Base-by-base conservation (phyloP, 129 eudicot species). In the Chrysanthemum lavandulifolium region DNA sequence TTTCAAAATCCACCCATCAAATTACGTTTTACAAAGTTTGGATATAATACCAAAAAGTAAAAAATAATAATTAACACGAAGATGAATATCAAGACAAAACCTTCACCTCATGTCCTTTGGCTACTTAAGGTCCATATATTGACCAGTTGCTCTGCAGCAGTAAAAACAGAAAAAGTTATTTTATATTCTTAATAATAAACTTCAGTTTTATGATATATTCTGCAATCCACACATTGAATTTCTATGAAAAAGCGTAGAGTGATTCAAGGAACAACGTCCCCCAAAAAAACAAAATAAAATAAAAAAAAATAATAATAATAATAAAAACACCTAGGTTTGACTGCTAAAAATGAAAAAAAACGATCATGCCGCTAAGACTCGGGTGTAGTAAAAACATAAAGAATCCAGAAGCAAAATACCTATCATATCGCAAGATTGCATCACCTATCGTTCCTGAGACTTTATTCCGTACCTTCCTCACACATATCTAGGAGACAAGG, bases 381-480 rank as follows among this genome's bases (percentile, higher is more conserved):
- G 15, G 65, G 36, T 62, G 18, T 50, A 40, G 21, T 29, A 33
- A 72, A 16, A 63, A 18, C 15, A 13, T 68, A 51, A 15, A 5
- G 40, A 57, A 47, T 43, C 15, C 15, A 72, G 52, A 69, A 72
- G 58, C 8, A n/a, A 43, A 73, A 9, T 84, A 95, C 99, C 96
- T 87, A 78, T 90, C 67, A 69, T 95, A 93, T 45, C 86, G 45
- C 86, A 93, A 83, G 81, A 52, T 83, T 19, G 88, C 96, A 10
- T 91, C 99, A 14, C 99, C 97, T 70, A 95, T 88, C 0, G 88
- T 87, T 73, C 99, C 97, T 2, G 84, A 75, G 36, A 95, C 97
- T 80, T 95, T 95, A 82, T 88, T 95, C 65, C 97, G 89, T 54
- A 95, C 99, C 83, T 95, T 95, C 63, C 99, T 78, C 78, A 95